These are phyloP conservation scores for Nematocida parisii DNA, from an alignment of 371 early-diverging fungal species.

Conservation along the genomic window DNA sequence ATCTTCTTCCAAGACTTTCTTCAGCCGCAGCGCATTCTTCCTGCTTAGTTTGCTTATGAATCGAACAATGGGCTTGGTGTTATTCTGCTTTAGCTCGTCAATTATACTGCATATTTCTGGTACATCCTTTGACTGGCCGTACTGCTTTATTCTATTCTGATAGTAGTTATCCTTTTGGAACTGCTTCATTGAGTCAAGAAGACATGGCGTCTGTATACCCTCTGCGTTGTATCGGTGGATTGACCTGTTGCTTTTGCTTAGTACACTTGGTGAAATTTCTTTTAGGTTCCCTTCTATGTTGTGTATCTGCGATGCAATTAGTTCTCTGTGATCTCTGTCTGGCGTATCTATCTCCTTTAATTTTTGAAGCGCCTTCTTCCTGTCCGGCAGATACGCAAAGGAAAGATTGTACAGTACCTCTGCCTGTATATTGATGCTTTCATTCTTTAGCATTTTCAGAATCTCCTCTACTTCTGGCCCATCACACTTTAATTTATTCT, in stretches of 20 bases:
- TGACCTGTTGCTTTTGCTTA: conserved; percentile 39
- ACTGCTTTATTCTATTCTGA: background rate
- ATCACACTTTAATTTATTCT: background rate
- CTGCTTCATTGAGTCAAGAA: conserved; percentile 12
- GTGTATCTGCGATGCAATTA: conserved; percentile 32
- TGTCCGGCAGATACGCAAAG: conserved; percentile 21
- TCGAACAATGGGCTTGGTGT: conserved; percentile 11
- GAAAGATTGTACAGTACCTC: conserved; percentile 45
- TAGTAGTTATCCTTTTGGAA: conserved; percentile 41
- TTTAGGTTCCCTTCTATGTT: background rate
- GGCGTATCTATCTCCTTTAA: conserved; percentile 21
- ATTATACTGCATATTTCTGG: conserved; percentile 14
- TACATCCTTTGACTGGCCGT: conserved; percentile 5
- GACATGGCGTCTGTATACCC: background rate
- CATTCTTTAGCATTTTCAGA: conserved; percentile 9
- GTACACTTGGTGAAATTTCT: conserved; percentile 2
- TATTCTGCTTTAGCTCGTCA: background rate
- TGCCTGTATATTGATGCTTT: conserved; percentile 6
- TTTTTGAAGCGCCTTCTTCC: background rate
- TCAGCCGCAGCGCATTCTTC: conserved; percentile 14
- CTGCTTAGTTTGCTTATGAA: conserved; percentile 17
- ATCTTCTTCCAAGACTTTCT: conserved; percentile 1
- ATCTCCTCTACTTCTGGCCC: background rate
- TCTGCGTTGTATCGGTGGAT: conserved; percentile 35
- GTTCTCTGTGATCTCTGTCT: conserved; percentile 10